These are phyloP conservation scores for Pseudovirgaria hyperparasitica DNA, from an alignment of 2,329 filamentous ascomycete species.

Conservation along the genomic window DNA sequence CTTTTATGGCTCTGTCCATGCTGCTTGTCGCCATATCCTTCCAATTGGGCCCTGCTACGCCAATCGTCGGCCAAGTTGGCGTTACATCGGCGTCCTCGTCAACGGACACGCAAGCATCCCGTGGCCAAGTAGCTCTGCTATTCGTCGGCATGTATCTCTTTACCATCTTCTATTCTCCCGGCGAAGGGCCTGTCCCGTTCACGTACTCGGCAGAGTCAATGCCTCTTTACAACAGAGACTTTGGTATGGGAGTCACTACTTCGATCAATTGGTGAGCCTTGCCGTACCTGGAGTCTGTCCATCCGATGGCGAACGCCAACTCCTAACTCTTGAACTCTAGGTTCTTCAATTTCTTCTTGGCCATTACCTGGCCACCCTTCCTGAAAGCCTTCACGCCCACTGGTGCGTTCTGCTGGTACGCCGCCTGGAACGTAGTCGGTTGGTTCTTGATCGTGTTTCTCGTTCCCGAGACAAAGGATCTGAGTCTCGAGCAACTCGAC, in stretches of 20 bases:
- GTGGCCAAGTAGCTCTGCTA: constrained; percentile 13
- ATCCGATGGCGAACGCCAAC: not conserved
- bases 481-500: constrained; percentile 18
- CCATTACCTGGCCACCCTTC: constrained; percentile 11
- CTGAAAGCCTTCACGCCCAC: constrained; percentile 5
- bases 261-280: constrained; percentile 6
- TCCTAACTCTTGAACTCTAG: constrained; percentile 1
- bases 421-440: constrained; percentile 10
- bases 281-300: too few relatives aligned
- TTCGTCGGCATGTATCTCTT: constrained; percentile 12
- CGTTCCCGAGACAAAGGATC: constrained; percentile 18
- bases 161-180: constrained; percentile 12
- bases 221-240: constrained; percentile 12
- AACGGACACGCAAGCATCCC: too few relatives aligned
- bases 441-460: constrained; percentile 16
- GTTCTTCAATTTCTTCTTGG: constrained; percentile 12
- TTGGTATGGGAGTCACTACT: constrained; percentile 11
- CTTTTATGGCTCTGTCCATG: constrained; percentile 35
- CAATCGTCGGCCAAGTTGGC: too few relatives aligned
- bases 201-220: constrained; percentile 5
- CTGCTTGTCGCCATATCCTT: constrained; percentile 35
- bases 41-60: constrained; percentile 17
- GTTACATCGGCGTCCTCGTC: too few relatives aligned
- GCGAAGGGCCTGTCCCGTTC: constrained; percentile 18
- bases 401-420: constrained; percentile 11